phyloP scores from a whole-genome alignment of 257 asterid species.

The Solanum clarkiae region DNA sequence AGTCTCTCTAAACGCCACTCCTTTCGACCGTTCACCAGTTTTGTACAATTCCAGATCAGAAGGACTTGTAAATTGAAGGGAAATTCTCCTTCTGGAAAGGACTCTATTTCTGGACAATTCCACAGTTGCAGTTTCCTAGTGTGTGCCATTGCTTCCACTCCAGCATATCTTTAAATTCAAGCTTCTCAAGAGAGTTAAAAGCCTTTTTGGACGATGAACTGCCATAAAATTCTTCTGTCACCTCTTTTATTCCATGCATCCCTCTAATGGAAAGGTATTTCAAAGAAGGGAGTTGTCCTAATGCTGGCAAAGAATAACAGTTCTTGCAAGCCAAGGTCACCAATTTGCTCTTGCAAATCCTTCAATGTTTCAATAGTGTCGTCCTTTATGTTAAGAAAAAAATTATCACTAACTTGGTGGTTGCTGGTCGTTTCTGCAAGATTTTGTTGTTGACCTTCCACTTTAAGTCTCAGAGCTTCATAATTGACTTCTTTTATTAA shows the following conservation, averaged over 20 bases:
- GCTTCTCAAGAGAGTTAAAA: too few relatives aligned
- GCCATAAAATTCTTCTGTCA: not conserved
- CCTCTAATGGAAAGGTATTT: not conserved
- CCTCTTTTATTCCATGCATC: not conserved
- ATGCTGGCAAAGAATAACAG: not conserved
- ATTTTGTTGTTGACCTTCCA: too few relatives aligned
- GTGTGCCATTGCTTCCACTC: too few relatives aligned
- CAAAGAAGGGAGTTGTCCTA: not conserved
- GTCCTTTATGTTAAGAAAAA: too few relatives aligned
- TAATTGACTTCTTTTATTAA: too few relatives aligned
- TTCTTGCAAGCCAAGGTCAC: too few relatives aligned
- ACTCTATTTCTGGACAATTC: not conserved
- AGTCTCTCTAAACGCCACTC: not conserved
- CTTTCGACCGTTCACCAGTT: not conserved
- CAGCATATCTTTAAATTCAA: too few relatives aligned
- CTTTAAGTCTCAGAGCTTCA: too few relatives aligned
- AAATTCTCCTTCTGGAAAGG: conserved; percentile 1
- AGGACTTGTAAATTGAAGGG: not conserved
- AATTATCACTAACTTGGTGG: too few relatives aligned
- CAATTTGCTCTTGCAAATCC: too few relatives aligned
- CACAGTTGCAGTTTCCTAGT: not conserved
- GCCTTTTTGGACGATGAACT: not conserved
- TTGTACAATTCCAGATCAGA: not conserved
- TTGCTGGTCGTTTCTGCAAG: too few relatives aligned
- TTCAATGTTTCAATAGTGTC: too few relatives aligned